Percentiles rank a stretch among this genome's conserved stretches.
These are phyloP conservation scores for Epicoccum sorghinum DNA, from an alignment of 2,329 filamentous ascomycete genomes.

Conservation along the genomic window DNA sequence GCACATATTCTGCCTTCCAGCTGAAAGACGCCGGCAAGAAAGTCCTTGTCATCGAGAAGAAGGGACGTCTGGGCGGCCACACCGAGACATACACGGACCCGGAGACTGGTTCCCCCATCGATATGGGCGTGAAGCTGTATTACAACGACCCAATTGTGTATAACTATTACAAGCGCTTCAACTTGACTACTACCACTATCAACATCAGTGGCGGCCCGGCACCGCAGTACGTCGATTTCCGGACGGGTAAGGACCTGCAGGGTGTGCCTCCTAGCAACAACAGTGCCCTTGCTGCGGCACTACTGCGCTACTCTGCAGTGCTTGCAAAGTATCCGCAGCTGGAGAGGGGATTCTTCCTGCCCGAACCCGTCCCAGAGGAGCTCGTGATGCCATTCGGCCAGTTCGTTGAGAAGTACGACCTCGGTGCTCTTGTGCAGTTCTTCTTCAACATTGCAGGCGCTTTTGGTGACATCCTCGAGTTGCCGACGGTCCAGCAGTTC, in stretches of 20 bases:
- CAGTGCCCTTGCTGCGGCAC: slow-evolving; percentile 12
- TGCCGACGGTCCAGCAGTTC: slow-evolving; percentile 47
- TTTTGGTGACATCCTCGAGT: slow-evolving; percentile 48
- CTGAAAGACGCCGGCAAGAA: background rate
- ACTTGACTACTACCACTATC: slow-evolving; percentile 1
- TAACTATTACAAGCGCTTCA: slow-evolving; percentile 24
- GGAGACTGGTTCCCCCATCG: slow-evolving; percentile 32
- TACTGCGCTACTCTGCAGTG: slow-evolving; percentile 33
- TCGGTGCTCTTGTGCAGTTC: slow-evolving; percentile 51
- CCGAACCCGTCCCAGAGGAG: slow-evolving; percentile 54
- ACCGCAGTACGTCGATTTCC: slow-evolving; percentile 37
- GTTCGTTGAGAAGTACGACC: slow-evolving; percentile 56
- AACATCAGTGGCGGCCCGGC: background rate
- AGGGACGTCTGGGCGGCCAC: slow-evolving; percentile 54
- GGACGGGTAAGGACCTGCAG: slow-evolving; percentile 25
- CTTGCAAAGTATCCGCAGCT: slow-evolving; percentile 26
- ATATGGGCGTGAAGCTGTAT: slow-evolving; percentile 48
- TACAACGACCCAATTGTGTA: slow-evolving; percentile 50
- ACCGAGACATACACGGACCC: slow-evolving; percentile 55
- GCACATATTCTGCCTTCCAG: background rate
- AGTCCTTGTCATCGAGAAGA: slow-evolving; percentile 41
- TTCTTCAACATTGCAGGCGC: slow-evolving; percentile 26
- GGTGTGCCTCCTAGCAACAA: background rate
- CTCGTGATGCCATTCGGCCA: slow-evolving; percentile 57
- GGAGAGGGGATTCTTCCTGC: slow-evolving; percentile 52